phyloP scores from a whole-genome alignment of 140 eudicot genomes.

The Anethum foeniculum region DNA sequence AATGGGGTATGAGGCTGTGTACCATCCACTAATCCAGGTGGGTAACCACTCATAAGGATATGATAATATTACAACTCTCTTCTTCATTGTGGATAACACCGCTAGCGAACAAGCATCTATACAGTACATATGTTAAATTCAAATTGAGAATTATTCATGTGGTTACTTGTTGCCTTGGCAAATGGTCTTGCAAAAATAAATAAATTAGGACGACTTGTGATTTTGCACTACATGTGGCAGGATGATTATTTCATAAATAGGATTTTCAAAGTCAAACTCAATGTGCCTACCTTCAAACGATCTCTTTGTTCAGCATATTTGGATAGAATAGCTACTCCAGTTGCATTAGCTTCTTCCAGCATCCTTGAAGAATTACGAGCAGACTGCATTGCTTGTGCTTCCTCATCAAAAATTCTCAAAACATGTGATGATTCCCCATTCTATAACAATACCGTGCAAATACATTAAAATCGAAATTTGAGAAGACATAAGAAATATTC shows the following conservation, averaged over 20 bases:
- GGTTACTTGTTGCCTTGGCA: background rate
- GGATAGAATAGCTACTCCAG: slow-evolving; percentile 80
- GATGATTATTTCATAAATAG: background rate
- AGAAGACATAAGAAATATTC: background rate
- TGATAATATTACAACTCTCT: background rate
- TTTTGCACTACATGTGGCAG: background rate
- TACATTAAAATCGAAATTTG: background rate
- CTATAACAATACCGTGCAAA: slow-evolving; percentile 28
- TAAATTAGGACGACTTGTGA: background rate
- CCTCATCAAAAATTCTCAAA: slow-evolving; percentile 82
- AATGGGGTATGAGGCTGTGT: background rate
- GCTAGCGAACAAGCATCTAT: background rate
- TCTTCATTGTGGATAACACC: background rate
- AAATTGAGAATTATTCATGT: background rate
- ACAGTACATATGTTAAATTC: background rate
- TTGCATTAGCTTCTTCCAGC: slow-evolving; percentile 78
- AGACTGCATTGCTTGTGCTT: slow-evolving; percentile 90
- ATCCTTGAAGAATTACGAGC: slow-evolving; percentile 79
- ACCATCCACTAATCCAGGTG: background rate
- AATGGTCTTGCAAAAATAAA: too few species aligned
- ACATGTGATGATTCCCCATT: slow-evolving; percentile 92
- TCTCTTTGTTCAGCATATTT: slow-evolving; percentile 90
- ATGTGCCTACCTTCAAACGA: slow-evolving; percentile 60
- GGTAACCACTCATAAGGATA: background rate
- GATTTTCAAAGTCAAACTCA: background rate